Base-by-base conservation (phyloP, 2,329 filamentous ascomycete genomes). In the Cladosporium sp. region DNA sequence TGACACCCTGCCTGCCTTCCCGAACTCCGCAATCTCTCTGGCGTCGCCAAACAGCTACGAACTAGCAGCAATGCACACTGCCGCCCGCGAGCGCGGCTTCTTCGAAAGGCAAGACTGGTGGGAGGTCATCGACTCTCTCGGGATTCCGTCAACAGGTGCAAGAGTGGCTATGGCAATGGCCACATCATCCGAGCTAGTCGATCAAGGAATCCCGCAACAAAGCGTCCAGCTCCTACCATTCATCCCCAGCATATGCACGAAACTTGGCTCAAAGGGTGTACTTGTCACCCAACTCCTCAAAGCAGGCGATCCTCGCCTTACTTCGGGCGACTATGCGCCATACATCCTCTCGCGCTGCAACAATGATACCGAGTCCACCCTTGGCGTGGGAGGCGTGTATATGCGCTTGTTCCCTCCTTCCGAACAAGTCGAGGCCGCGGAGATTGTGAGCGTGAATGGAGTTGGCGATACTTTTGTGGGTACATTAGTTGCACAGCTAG, bases 401-500 rank as follows among this genome's bases (percentile, higher is more conserved):
- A 93, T 97, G 89, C 79, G 88, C 6, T 75, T 89, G 0, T 80
- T 92, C 75, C 87, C 91, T 0, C 82, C 90, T 0, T 86, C 85
- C 0, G 88, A 91, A 74, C 79, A 81, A 18, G 83, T 97, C 6
- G 66, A 71, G 2, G 77, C 81, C 0, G 79, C 85, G 23, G 87
- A 95, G 29, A 83, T 96, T 1, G 88, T 94, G 1, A 97, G 92
- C 56, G 94, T 98, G 11, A 98, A 98, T 76, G 95, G 94, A 0
- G 93, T 92, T 2, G 95, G 95, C 0, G 95, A 99, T 78, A 97
- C 95, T 0, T 93, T 98, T 76, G 82, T 96, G 10, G 95, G 94
- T 0, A 90, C 93, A 16, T 72, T 97, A 65, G 81, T 97, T n/a
- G 90, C 92, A 1, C 92, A 91, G 0, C 76, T 98, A 69, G 88